Evolutionary conservation across 1,284 basidiomycete genomes (phyloP).

Genomic region (Ganoderma sinense): DNA sequence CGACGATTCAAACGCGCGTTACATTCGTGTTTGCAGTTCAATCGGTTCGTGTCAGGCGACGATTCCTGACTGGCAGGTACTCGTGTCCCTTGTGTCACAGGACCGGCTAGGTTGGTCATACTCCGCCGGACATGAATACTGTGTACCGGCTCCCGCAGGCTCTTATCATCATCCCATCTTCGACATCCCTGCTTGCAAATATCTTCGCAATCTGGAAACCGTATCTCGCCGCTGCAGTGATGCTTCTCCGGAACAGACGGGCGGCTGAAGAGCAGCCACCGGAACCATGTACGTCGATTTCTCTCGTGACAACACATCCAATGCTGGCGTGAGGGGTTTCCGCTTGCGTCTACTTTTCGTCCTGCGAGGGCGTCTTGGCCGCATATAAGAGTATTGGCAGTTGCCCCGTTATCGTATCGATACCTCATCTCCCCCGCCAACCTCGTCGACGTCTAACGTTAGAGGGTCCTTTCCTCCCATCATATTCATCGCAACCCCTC

Average conservation of each 20-base stretch:
- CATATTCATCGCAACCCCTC: slow-evolving; percentile 8
- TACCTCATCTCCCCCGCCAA: slow-evolving; percentile 22
- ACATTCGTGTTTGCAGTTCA: slow-evolving; percentile 3
- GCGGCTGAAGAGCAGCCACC: slow-evolving; percentile 20
- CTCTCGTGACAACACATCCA: slow-evolving; percentile 27
- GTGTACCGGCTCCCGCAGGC: slow-evolving; percentile 21
- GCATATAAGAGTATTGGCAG: slow-evolving; percentile 22
- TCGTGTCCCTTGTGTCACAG: slow-evolving; percentile 20
- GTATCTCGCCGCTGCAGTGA: slow-evolving; percentile 24
- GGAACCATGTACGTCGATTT: slow-evolving; percentile 18
- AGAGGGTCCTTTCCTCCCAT: background rate
- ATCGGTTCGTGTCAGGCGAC: slow-evolving; percentile 24
- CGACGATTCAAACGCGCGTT: slow-evolving; percentile 13
- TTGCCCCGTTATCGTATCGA: slow-evolving; percentile 18
- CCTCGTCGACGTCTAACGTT: slow-evolving; percentile 1
- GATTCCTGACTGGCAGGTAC: slow-evolving; percentile 13
- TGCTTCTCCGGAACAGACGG: slow-evolving; percentile 17
- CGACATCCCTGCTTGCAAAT: slow-evolving; percentile 17
- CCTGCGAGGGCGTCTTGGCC: slow-evolving; percentile 17
- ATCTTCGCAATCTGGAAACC: slow-evolving; percentile 26
- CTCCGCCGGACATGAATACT: slow-evolving; percentile 22
- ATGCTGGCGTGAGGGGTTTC: slow-evolving; percentile 25
- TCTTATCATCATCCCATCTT: slow-evolving; percentile 30
- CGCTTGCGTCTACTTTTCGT: slow-evolving; percentile 21
- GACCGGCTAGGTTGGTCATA: slow-evolving; percentile 19